phyloP scores from a whole-genome alignment of 441 rosid species.

The Gossypium trilobum region DNA sequence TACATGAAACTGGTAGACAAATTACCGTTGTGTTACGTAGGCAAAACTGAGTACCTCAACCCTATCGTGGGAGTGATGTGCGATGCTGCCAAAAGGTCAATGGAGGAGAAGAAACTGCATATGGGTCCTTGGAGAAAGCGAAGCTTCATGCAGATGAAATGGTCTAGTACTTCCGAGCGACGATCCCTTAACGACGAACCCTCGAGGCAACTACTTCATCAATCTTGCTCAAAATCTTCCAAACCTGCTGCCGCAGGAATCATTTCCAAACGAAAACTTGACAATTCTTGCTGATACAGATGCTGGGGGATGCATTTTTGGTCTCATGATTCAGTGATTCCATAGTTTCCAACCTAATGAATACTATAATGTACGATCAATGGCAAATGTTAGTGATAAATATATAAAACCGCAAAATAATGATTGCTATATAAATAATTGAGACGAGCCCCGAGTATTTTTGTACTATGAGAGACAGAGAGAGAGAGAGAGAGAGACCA shows the following conservation, averaged over 20 bases:
- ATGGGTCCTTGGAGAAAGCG: conserved; percentile 54
- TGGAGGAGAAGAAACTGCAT: conserved; percentile 44
- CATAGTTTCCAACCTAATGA: not conserved
- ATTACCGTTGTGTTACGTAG: conserved; percentile 38
- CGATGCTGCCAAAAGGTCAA: conserved; percentile 36
- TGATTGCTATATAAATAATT: not conserved
- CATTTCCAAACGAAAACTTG: not conserved
- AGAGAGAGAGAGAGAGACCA: not conserved
- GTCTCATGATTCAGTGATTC: not conserved
- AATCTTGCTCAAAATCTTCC: not conserved
- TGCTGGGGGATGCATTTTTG: not conserved
- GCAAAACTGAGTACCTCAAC: conserved; percentile 35
- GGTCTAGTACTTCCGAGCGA: conserved; percentile 25
- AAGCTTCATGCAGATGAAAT: conserved; percentile 53
- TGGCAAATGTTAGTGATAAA: too few species aligned
- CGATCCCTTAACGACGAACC: not conserved
- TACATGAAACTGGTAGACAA: conserved; percentile 26
- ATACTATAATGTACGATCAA: not conserved
- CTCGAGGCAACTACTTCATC: not conserved
- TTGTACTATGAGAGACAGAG: not conserved
- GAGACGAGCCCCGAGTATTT: not conserved
- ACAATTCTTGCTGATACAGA: not conserved
- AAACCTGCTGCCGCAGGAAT: not conserved
- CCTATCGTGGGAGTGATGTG: conserved; percentile 34
- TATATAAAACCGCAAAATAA: not conserved